Conservation (phyloP, 495 filamentous ascomycete species). For the Copromyces sp. region DNA sequence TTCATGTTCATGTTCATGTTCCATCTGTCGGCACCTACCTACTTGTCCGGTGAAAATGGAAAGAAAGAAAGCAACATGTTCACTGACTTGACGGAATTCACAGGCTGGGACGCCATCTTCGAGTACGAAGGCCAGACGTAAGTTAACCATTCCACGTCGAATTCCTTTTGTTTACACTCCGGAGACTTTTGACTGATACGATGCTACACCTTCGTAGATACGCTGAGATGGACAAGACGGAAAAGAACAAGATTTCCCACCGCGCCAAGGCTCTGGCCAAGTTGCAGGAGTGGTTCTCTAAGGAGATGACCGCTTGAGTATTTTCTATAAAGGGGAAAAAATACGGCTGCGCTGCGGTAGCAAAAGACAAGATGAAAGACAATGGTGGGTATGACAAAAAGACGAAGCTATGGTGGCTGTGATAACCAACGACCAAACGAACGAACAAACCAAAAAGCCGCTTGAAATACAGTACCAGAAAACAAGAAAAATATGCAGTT, state of each 20-base stretch:
- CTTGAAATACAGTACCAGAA: background rate
- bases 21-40: background rate
- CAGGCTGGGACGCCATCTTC: slow-evolving; percentile 94
- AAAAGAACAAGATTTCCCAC: slow-evolving; percentile 92
- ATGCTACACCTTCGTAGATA: slow-evolving; percentile 33
- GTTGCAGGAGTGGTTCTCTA: slow-evolving; percentile 71
- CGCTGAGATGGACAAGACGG: slow-evolving; percentile 87
- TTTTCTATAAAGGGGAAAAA: background rate
- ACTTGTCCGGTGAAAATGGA: background rate
- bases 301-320: slow-evolving; percentile 25
- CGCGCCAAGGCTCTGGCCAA: slow-evolving; percentile 76
- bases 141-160: slow-evolving; percentile 14
- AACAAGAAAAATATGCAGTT: background rate
- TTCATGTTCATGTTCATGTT: background rate
- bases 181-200: slow-evolving; percentile 1
- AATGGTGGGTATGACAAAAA: background rate
- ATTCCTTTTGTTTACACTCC: background rate
- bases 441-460: background rate
- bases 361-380: background rate
- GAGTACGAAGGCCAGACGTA: slow-evolving; percentile 89
- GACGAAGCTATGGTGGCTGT: background rate
- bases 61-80: background rate
- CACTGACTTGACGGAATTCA: background rate
- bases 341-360: background rate
- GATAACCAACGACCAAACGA: background rate